Evolutionary conservation across 306 rosid species (phyloP).

Genomic region (Lathyrus oleraceus): DNA sequence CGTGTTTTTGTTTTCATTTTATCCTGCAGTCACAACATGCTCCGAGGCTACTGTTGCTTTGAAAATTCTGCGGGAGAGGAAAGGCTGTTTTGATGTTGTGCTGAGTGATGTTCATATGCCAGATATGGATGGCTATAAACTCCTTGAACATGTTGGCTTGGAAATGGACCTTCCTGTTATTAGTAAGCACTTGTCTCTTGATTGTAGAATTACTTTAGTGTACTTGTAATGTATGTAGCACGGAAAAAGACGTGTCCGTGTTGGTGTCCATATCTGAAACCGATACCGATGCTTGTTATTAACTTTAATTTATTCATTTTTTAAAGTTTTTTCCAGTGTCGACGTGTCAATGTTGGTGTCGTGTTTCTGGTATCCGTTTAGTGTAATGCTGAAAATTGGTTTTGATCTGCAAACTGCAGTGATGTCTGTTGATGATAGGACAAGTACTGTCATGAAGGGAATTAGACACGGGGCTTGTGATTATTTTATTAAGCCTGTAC

Average conservation of each 20-base stretch:
- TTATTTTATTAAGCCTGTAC: conserved; percentile 72
- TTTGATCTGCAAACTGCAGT: conserved; percentile 50
- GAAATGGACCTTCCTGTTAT: conserved; percentile 86
- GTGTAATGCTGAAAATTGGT: conserved; percentile 23
- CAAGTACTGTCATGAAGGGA: conserved; percentile 74
- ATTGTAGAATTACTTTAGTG: neutral
- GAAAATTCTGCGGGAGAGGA: conserved; percentile 68
- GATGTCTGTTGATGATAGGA: conserved; percentile 77
- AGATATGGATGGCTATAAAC: conserved; percentile 76
- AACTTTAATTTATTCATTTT: no score
- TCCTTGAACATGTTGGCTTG: conserved; percentile 71
- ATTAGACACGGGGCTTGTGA: conserved; percentile 76
- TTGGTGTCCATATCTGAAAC: no score
- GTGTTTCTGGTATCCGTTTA: no score
- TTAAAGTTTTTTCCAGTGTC: no score
- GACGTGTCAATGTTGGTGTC: no score
- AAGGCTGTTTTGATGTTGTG: conserved; percentile 72
- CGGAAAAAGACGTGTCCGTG: no score
- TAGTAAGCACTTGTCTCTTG: conserved; percentile 50
- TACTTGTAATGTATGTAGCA: conserved; percentile 8
- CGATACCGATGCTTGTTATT: no score
- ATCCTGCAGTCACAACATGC: conserved; percentile 62
- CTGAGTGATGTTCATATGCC: conserved; percentile 89
- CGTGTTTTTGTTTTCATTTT: neutral
- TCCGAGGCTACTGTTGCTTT: conserved; percentile 65